Evolutionary conservation across 352 stramenopile species (phyloP).

Genomic region (Phytophthora colocasiae): DNA sequence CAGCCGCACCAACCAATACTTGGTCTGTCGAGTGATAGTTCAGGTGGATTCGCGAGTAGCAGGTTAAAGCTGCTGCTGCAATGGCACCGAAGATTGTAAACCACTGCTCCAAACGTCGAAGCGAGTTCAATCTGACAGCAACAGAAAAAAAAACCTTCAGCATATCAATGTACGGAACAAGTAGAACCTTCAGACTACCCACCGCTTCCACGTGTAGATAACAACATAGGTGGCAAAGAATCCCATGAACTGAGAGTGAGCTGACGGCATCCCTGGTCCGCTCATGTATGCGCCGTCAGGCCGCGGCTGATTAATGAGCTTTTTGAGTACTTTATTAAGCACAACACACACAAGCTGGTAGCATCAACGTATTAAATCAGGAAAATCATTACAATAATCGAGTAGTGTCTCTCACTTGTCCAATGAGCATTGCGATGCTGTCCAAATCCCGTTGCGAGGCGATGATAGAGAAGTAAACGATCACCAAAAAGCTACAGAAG

Average conservation of each 20-base stretch:
- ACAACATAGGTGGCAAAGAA: constrained; percentile 83
- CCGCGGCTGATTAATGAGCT: constrained; percentile 71
- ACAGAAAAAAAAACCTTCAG: neutral
- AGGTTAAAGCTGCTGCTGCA: constrained; percentile 61
- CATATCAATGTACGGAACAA: neutral
- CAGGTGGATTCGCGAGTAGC: constrained; percentile 77
- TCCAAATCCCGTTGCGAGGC: constrained; percentile 84
- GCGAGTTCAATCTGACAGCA: constrained; percentile 55
- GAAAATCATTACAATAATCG: constrained; percentile 8
- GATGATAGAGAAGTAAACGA: constrained; percentile 84
- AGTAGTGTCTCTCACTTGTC: constrained; percentile 49
- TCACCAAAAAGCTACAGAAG: constrained; percentile 74
- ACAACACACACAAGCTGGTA: constrained; percentile 71
- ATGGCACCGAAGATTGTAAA: constrained; percentile 61
- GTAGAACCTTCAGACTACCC: neutral
- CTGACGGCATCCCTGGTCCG: constrained; percentile 79
- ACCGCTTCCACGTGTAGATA: constrained; percentile 77
- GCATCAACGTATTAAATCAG: neutral
- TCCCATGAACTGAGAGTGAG: constrained; percentile 82
- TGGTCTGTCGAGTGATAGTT: constrained; percentile 85
- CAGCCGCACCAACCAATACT: constrained; percentile 57
- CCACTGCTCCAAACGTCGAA: constrained; percentile 62
- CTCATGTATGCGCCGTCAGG: constrained; percentile 70
- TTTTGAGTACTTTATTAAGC: constrained; percentile 85
- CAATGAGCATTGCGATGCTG: constrained; percentile 71